These are phyloP conservation scores for Phytophthora sojae DNA, from an alignment of 352 stramenopile genomes.

Conservation along the genomic window DNA sequence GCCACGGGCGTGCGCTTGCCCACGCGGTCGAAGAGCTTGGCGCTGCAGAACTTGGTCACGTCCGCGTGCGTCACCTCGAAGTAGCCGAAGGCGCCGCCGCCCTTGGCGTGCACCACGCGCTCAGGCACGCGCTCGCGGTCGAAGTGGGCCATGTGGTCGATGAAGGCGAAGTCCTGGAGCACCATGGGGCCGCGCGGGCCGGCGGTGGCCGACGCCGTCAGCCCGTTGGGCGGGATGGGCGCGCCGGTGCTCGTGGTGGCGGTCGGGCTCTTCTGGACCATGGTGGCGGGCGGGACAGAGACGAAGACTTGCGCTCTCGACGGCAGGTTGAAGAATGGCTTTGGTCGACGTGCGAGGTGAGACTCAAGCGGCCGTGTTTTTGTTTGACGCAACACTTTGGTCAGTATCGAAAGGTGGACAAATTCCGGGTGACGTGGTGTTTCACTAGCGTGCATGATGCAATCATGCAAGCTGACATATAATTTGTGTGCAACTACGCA, in stretches of 20 bases:
- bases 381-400: conserved; percentile 29
- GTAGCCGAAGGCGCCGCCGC: conserved; percentile 90
- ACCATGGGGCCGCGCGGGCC: conserved; percentile 67
- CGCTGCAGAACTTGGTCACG: conserved; percentile 69
- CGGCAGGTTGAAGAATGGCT: conserved; percentile 34
- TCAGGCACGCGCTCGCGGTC: conserved; percentile 93
- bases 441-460: too few species aligned
- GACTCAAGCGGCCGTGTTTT: conserved; percentile 3
- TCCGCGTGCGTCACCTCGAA: conserved; percentile 86
- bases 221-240: conserved; percentile 62
- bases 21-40: conserved; percentile 78
- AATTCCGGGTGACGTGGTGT: too few species aligned
- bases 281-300: not conserved
- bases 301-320: conserved; percentile 1
- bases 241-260: conserved; percentile 69
- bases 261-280: conserved; percentile 35
- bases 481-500: too few species aligned
- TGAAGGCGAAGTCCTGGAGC: conserved; percentile 87
- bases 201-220: conserved; percentile 80
- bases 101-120: conserved; percentile 93
- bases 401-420: too few species aligned
- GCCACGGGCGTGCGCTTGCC: conserved; percentile 90
- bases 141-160: conserved; percentile 93
- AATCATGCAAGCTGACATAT: too few species aligned
- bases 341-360: too few species aligned